Evolutionary conservation across 2,329 filamentous ascomycete genomes (phyloP).

Genomic region (Rasamsonia emersonii): DNA sequence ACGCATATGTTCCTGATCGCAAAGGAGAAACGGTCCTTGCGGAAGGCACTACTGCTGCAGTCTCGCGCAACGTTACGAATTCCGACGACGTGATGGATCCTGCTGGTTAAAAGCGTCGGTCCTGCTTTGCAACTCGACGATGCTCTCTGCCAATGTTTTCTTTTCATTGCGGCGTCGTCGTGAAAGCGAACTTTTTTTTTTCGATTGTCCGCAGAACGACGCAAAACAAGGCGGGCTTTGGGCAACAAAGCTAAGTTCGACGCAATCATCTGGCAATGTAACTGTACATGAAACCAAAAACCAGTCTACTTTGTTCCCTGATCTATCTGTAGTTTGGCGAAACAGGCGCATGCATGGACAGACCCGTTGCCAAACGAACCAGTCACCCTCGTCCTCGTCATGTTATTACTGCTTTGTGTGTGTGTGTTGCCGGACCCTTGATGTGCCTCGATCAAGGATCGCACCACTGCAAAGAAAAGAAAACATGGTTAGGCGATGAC

Average conservation of each 20-base stretch:
- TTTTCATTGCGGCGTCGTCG: too few species aligned
- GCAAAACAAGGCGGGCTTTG: slow-evolving; percentile 16
- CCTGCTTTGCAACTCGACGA: slow-evolving; percentile 1
- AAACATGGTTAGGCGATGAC: slow-evolving; percentile 2
- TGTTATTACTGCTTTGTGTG: too few species aligned
- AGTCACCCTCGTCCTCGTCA: too few species aligned
- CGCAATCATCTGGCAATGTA: slow-evolving; percentile 20
- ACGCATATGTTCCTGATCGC: slow-evolving; percentile 53
- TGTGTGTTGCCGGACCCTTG: too few species aligned
- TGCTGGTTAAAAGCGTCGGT: slow-evolving; percentile 15
- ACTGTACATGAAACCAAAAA: slow-evolving; percentile 16
- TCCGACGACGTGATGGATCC: slow-evolving; percentile 27
- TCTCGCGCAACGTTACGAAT: slow-evolving; percentile 24
- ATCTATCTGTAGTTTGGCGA: slow-evolving; percentile 28
- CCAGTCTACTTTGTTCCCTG: slow-evolving; percentile 21
- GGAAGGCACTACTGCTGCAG: slow-evolving; percentile 25
- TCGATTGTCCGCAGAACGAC: slow-evolving; percentile 1
- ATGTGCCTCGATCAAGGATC: too few species aligned
- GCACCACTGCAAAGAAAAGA: slow-evolving; percentile 1
- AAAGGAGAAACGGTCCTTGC: slow-evolving; percentile 28
- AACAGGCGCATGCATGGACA: slow-evolving; percentile 7
- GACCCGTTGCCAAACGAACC: too few species aligned
- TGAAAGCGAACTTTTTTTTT: not conserved
- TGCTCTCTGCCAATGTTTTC: slow-evolving; percentile 2
- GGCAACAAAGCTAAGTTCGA: slow-evolving; percentile 31